Evolutionary conservation across 2,329 filamentous ascomycete species (phyloP).

Genomic region (Paecilomyces niveus): DNA sequence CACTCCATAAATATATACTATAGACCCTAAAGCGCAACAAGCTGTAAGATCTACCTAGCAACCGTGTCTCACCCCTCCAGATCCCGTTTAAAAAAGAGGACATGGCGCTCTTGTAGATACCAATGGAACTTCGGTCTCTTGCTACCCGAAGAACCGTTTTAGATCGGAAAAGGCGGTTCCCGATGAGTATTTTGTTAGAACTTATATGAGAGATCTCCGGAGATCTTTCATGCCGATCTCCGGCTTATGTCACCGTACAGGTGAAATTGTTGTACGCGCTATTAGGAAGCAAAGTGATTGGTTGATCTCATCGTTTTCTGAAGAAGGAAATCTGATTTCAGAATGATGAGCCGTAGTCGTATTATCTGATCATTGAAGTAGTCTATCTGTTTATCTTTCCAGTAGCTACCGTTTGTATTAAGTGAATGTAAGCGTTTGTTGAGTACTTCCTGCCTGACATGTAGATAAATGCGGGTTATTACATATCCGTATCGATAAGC

Average conservation of each 20-base stretch:
- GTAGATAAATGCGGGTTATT: neutral
- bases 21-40: too few relatives aligned
- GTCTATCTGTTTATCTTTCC: neutral
- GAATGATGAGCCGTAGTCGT: neutral
- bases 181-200: neutral
- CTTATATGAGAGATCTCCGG: neutral
- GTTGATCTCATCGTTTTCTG: neutral
- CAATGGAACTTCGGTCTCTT: too few relatives aligned
- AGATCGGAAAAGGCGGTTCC: too few relatives aligned
- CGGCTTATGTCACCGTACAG: neutral
- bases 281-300: neutral
- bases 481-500: neutral
- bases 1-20: too few relatives aligned
- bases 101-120: too few relatives aligned
- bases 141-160: too few relatives aligned
- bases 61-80: too few relatives aligned
- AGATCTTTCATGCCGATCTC: neutral
- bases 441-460: too few relatives aligned
- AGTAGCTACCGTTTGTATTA: neutral
- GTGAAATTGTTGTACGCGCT: neutral
- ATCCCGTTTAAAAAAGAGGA: too few relatives aligned
- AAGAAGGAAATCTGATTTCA: neutral
- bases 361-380: neutral
- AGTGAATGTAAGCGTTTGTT: neutral
- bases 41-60: too few relatives aligned